Evolutionary conservation across 1,284 basidiomycete genomes (phyloP).

Genomic region (Leccinum insigne): DNA sequence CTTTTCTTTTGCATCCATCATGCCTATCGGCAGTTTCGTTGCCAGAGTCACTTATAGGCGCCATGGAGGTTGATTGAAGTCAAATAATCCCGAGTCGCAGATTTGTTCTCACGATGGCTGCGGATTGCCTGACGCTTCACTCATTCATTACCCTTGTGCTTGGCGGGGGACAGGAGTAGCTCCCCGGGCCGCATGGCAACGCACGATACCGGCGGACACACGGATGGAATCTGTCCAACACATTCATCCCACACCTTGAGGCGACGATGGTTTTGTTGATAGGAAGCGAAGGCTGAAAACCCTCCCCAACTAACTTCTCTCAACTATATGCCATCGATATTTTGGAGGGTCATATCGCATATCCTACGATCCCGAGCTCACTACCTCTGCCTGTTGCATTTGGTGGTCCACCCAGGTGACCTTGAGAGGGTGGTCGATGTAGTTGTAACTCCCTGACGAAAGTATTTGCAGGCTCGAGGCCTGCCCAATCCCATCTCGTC

Average conservation of each 20-base stretch:
- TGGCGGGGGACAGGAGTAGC: neutral
- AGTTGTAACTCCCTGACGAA: neutral
- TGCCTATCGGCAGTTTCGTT: neutral
- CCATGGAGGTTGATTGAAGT: neutral
- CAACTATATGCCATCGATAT: too few relatives aligned
- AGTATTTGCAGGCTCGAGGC: neutral
- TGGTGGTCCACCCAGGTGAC: neutral
- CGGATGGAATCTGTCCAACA: neutral
- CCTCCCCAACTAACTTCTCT: neutral
- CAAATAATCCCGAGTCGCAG: neutral
- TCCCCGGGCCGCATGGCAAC: neutral
- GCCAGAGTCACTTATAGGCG: neutral
- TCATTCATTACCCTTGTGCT: neutral
- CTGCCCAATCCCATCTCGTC: neutral
- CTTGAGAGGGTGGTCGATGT: neutral
- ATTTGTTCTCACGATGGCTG: neutral
- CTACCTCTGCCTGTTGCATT: neutral
- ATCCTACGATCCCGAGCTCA: neutral
- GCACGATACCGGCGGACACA: neutral
- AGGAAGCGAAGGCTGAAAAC: neutral
- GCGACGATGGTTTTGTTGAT: neutral
- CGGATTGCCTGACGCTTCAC: neutral
- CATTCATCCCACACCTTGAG: neutral
- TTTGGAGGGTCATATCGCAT: too few relatives aligned
- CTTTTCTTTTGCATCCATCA: neutral